Evolutionary conservation across 129 eudicot genomes (phyloP).

Genomic region (Pseudognaphalium luteoalbum): DNA sequence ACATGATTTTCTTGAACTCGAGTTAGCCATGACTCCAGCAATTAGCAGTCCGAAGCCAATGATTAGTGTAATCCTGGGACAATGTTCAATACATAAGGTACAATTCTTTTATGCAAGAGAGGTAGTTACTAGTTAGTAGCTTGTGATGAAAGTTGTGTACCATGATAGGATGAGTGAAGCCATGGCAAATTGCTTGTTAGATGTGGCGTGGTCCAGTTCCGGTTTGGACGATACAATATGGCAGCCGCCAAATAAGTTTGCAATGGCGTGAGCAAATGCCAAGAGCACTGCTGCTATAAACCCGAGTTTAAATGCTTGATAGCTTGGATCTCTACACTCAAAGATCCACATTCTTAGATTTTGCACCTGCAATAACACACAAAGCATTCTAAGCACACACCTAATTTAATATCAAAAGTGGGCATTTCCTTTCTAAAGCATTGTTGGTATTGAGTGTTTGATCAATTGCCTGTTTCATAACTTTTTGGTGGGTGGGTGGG

Average conservation of each 20-base stretch:
- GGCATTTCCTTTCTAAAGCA: not conserved
- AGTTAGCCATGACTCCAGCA: conserved; percentile 68
- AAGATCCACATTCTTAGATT: conserved; percentile 62
- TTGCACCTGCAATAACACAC: conserved; percentile 37
- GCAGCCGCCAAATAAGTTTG: conserved; percentile 83
- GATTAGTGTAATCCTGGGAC: conserved; percentile 62
- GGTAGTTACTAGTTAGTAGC: not conserved
- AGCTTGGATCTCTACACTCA: conserved; percentile 84
- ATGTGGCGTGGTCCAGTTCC: conserved; percentile 59
- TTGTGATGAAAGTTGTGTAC: conserved; percentile 30
- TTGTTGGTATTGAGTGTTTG: not conserved
- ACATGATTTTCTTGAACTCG: conserved; percentile 61
- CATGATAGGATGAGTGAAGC: conserved; percentile 78
- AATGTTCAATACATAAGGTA: conserved; percentile 17
- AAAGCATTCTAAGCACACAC: not conserved
- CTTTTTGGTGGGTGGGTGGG: too few relatives aligned
- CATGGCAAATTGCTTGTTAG: conserved; percentile 81
- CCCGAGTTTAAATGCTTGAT: conserved; percentile 79
- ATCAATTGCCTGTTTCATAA: not conserved
- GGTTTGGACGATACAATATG: conserved; percentile 55
- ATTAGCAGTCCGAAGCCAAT: conserved; percentile 73
- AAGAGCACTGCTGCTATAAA: conserved; percentile 62
- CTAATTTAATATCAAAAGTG: not conserved
- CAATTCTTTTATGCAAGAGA: not conserved
- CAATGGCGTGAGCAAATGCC: conserved; percentile 60